Evolutionary conservation across 108 stramenopile species (phyloP), one percentile per base, ranked within the genome.

Genomic region (Parmales sp.): DNA sequence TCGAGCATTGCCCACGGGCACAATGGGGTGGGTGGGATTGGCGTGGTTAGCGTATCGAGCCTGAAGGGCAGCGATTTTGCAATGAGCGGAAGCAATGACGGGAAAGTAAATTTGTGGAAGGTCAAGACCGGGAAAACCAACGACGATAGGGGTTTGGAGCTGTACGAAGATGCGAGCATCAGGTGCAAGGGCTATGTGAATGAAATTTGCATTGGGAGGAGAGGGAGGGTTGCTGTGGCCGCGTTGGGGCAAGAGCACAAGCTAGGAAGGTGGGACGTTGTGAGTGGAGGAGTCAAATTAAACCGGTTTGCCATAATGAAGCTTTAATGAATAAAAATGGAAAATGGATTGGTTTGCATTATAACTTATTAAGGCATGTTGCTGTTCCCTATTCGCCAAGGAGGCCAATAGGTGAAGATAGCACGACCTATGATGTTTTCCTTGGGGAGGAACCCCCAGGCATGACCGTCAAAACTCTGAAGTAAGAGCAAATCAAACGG

Each of bases 391-490:
- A 88, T 63, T 75, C 92, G 78, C 88, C 89, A 87, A 23, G 90
- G 90, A 20, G 92, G 92, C 92, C 92, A 94, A 67, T 91, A 91
- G 36, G 86, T 80, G 69, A 90, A 89, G 8, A 94, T 87, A 37
- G 90, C 93, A 50, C 80, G 65, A 6, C 82, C 82, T 38, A 83
- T 78, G 26, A 83, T 71, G 65, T 81, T 83, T 44, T 80, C 78
- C 16, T 39, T 64, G 6, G 82, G 82, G 13, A 83, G 63, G 45
- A 79, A 81, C 1, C 93, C 93, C 93, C 93, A 94, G 50, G 89
- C 86, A 68, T 90, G 90, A 8, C 66, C 66, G 54, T 60, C 54
- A 16, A 60, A 34, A 34, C 54, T 60, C 20, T 22, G 49, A 13
- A 20, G 49, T 6, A 50, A 50, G 18, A n/a, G 49, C 6, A 20